Conservation (phyloP, 176 grass and related monocot genomes). For the Poa annua region DNA sequence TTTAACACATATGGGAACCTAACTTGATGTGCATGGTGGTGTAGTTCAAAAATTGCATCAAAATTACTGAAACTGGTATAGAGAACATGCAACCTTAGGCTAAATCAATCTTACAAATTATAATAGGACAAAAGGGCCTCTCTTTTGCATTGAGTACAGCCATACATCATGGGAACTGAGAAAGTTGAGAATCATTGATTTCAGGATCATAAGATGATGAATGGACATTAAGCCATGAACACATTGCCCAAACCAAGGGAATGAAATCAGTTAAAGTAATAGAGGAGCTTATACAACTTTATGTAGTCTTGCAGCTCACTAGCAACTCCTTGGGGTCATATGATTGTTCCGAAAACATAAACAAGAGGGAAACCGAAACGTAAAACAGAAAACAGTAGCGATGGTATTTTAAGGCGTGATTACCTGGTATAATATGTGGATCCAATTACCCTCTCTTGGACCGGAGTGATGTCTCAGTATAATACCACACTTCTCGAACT, state of each 20-base stretch:
- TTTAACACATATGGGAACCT: neutral
- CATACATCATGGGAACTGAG: neutral
- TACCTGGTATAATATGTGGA: conserved; percentile 97
- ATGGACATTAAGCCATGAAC: neutral
- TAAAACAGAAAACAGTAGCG: neutral
- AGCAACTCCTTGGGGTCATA: neutral
- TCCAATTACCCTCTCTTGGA: conserved; percentile 88
- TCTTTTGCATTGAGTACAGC: neutral
- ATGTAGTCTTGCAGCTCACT: neutral
- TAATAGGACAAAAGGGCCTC: neutral
- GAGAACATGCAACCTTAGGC: neutral
- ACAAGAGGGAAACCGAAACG: neutral
- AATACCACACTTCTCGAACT: conserved; percentile 92
- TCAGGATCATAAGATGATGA: neutral
- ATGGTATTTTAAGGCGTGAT: neutral
- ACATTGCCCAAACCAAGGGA: neutral
- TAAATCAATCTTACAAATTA: conserved; percentile 15
- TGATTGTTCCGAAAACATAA: neutral
- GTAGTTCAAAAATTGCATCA: neutral
- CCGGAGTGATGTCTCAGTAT: conserved; percentile 80
- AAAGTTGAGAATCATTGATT: neutral
- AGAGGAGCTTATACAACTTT: neutral
- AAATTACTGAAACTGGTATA: neutral
- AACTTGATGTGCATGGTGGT: neutral
- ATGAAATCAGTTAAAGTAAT: neutral